Evolutionary conservation across 306 rosid genomes (phyloP), one percentile per base, ranked within the genome.

Genomic region (Gleditsia sinensis): DNA sequence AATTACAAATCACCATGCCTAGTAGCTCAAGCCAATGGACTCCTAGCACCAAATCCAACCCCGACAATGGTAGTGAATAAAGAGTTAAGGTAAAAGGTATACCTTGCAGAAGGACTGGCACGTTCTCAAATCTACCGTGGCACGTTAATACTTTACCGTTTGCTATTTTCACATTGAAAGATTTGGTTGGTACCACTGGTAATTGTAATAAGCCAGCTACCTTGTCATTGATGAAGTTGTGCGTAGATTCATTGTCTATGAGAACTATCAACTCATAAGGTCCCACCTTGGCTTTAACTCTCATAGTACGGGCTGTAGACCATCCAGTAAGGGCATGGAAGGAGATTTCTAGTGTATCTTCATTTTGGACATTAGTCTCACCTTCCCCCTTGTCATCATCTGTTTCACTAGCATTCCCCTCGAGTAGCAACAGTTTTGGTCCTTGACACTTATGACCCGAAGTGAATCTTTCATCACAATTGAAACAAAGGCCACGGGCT

Each of bases 81-180:
- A 57, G n/a, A 28, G 32, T 57, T 6, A 57, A 6, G 36, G 39
- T 23, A 25, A 57, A 57, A 0, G 32, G 64, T 23, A 57, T 57
- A 10, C 71, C 71, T 28, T 65, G 33, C 9, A 65, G 34, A n/a
- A 65, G 53, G 50, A 65, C 23, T 5, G 20, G 32, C 19, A 65
- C 14, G 19, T 65, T 65, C 11, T 65, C 71, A 39, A 65, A 65
- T 65, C 33, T 65, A 9, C 49, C 49, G 7, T 43, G n/a, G 49
- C 49, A 43, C n/a, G 7, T 43, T 12, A 43, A 13, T 1, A 50
- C 17, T 0, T 17, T 12, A 1, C 54, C 20, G 3, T 65, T 65
- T 7, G 71, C 71, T 2, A 65, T 28, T 1, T 17, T 13, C 17
- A 40, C 71, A 65, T 65, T 17, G 8, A 65, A 65, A 9, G 71